Conservation (phyloP, 2,329 filamentous ascomycete species). For the Colletotrichum viniferum region DNA sequence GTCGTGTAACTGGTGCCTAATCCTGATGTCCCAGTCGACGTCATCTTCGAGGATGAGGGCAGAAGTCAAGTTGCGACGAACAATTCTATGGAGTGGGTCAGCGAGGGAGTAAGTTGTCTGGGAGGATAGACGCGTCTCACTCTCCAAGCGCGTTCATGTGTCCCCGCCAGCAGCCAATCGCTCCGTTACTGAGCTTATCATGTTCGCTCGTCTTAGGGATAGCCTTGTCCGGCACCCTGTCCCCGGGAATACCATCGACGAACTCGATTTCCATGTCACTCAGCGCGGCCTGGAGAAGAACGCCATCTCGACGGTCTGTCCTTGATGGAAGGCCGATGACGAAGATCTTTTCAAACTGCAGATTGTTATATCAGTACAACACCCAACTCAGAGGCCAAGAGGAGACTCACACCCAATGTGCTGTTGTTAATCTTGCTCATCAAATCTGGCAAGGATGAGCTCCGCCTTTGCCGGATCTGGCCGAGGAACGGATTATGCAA, state of each 20-base stretch:
- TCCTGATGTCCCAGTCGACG: constrained; percentile 59
- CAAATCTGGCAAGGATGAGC: neutral
- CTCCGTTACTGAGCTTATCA: constrained; percentile 28
- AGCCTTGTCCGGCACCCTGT: constrained; percentile 39
- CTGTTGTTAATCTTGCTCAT: constrained; percentile 1
- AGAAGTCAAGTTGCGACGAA: constrained; percentile 48
- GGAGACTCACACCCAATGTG: constrained; percentile 5
- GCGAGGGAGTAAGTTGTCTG: neutral
- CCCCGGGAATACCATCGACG: constrained; percentile 47
- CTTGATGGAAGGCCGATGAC: constrained; percentile 55
- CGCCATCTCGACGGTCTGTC: constrained; percentile 55
- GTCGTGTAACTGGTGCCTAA: constrained; percentile 50
- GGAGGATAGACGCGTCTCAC: constrained; percentile 21
- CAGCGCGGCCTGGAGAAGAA: constrained; percentile 50
- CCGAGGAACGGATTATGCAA: neutral
- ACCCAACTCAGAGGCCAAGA: fast-evolving
- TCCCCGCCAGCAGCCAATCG: constrained; percentile 40
- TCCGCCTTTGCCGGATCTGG: neutral
- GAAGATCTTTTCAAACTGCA: constrained; percentile 57
- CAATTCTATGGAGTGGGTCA: constrained; percentile 34
- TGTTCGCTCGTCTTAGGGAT: constrained; percentile 36
- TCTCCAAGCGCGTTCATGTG: constrained; percentile 43
- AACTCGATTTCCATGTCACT: constrained; percentile 50
- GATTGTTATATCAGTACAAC: neutral
- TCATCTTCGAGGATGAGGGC: constrained; percentile 62